A percentile compares a stretch with the other conserved stretches of the same genome.
Conservation (phyloP, 192 early-diverging fungal genomes). For the Mortierella antarctica region DNA sequence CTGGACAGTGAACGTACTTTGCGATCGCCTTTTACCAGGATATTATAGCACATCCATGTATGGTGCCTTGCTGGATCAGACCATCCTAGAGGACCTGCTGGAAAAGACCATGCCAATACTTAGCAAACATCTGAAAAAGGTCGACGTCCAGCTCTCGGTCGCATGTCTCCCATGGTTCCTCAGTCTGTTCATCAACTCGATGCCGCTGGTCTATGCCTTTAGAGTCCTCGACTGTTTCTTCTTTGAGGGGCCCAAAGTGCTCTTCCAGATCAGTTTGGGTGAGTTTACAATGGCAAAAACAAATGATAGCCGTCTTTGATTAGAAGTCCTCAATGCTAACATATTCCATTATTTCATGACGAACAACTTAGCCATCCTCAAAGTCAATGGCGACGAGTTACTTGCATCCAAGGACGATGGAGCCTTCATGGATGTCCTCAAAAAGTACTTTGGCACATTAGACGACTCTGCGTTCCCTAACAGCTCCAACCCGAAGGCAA, state of each 20-base stretch:
- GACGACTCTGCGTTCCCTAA: conserved; percentile 80
- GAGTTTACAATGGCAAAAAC: conserved; percentile 4
- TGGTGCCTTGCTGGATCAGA: conserved; percentile 94
- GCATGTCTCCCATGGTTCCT: conserved; percentile 99
- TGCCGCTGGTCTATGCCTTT: conserved; percentile 90
- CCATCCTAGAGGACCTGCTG: conserved; percentile 92
- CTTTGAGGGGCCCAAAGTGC: conserved; percentile 95
- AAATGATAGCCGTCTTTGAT: conserved; percentile 3
- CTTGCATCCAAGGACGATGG: conserved; percentile 78
- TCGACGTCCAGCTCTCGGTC: conserved; percentile 95
- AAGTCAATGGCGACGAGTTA: conserved; percentile 87
- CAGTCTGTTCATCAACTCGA: conserved; percentile 95
- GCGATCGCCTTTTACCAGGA: conserved; percentile 90
- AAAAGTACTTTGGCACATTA: conserved; percentile 85
- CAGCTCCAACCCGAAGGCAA: conserved; percentile 61
- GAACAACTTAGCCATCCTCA: conserved; percentile 77
- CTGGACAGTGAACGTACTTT: conserved; percentile 92
- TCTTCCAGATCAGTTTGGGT: conserved; percentile 90
- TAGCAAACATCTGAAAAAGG: conserved; percentile 81
- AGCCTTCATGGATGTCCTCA: conserved; percentile 84
- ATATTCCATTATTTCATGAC: conserved; percentile 1
- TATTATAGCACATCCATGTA: conserved; percentile 99
- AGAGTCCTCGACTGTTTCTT: conserved; percentile 97
- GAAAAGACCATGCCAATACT: conserved; percentile 93
- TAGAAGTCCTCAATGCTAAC: background rate